Conservation (phyloP, 1,284 basidiomycete species). For the Phlebopus sp. region DNA sequence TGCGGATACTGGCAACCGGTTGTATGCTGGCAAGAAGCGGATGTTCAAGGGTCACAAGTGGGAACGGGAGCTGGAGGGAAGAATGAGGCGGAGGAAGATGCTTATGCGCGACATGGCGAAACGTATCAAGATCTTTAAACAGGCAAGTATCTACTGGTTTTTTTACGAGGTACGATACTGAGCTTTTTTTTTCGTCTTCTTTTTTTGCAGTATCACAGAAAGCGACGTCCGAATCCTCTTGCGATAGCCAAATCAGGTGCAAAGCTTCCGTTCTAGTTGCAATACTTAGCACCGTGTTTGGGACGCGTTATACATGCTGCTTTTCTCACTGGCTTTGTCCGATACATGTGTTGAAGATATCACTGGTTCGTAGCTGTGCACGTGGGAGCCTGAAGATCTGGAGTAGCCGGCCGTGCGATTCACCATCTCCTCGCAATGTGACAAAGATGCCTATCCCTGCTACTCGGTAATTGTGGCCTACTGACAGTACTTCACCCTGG, state of each 20-base stretch:
- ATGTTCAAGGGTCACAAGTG: constrained; percentile 89
- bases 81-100: constrained; percentile 44
- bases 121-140: constrained; percentile 61
- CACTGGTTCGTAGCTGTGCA: background rate
- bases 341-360: background rate
- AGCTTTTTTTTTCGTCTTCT: constrained; percentile 8
- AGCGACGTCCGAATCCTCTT: constrained; percentile 53
- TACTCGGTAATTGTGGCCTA: too few relatives aligned
- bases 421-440: too few relatives aligned
- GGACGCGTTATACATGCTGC: background rate
- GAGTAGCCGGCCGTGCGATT: too few relatives aligned
- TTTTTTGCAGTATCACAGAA: constrained; percentile 45
- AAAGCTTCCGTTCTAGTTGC: constrained; percentile 52
- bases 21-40: constrained; percentile 70
- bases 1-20: constrained; percentile 52
- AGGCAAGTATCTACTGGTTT: constrained; percentile 38
- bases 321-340: background rate
- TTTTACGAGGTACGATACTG: background rate
- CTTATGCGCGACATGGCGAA: constrained; percentile 66
- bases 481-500: too few relatives aligned
- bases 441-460: too few relatives aligned
- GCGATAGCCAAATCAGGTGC: constrained; percentile 42
- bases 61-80: constrained; percentile 55
- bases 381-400: too few relatives aligned
- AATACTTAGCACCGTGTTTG: constrained; percentile 4